Base-by-base conservation (phyloP, 495 filamentous ascomycete species). In the Opeltia flavorubescens region DNA sequence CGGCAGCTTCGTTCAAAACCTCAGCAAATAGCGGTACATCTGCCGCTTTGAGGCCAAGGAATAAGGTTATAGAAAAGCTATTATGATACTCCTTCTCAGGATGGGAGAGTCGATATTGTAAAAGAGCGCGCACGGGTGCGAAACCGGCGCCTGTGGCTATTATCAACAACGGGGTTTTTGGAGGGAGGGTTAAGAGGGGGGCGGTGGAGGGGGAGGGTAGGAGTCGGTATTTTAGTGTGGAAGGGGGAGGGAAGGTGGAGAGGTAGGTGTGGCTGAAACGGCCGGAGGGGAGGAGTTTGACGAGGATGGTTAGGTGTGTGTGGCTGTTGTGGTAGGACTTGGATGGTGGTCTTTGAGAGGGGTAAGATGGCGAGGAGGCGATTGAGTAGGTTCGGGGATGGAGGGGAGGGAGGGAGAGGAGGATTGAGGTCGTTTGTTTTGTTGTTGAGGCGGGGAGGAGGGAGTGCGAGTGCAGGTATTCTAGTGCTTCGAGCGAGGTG, bases 81-180 rank as follows among this genome's bases (percentile, higher is more conserved):
- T 18, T 24, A 9, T 8, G 20, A 1, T 12, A 23, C 6, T 21
- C 13, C n/a, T 6, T 28, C 15, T 48, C 46, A 26, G 26, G 35
- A 2, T 13, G 13, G 20, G n/a, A 13, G 21, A 28, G 18, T 45
- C 51, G 57, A 29, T 42, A 39, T 33, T 55, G 51, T 12, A 59
- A 47, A 13, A 59, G 47, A 30, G 43, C 40, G 24, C 51, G 58
- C 8, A 61, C 33, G 26, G 57, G 57, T 25, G 54, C 58, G 26
- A 61, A 57, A 25, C 58, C 57, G 1, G 57, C 56, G 17, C 58
- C 57, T 3, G 57, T 61, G 25, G 51, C 57, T n/a, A 61, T 35
- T 27, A 52, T 46, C 27, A 61, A 20, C 20, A 52, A 43, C 11
- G 54, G 51, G 6, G 33, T 42, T 3, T 35, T 39, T 4, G 38